phyloP scores from a whole-genome alignment of 805 yeast species.

The Saccharomyces eubayanus region DNA sequence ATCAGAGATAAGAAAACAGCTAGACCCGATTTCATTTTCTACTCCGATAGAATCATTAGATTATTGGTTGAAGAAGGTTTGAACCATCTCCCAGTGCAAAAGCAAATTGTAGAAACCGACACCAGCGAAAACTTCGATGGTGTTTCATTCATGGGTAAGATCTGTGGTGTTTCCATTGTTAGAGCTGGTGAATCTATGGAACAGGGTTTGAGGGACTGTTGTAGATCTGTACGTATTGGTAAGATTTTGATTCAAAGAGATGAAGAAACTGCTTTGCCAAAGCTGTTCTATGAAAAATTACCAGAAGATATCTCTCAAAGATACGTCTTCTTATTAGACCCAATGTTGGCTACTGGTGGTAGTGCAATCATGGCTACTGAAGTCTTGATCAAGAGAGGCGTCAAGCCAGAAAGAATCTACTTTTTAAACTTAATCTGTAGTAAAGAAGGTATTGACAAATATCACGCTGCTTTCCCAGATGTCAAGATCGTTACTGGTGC shows the following conservation, averaged over 20 bases:
- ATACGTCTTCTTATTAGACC: constrained; percentile 86
- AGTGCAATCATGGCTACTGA: constrained; percentile 96
- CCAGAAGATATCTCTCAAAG: constrained; percentile 88
- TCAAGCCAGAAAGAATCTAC: constrained; percentile 74
- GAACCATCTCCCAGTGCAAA: constrained; percentile 84
- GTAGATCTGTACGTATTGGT: constrained; percentile 92
- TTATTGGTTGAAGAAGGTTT: constrained; percentile 91
- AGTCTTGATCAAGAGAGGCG: constrained; percentile 80
- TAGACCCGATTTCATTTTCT: constrained; percentile 90
- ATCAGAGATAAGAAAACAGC: constrained; percentile 75
- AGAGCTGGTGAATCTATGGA: constrained; percentile 99
- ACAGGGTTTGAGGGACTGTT: constrained; percentile 94
- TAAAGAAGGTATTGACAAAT: constrained; percentile 84
- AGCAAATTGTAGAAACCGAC: constrained; percentile 61
- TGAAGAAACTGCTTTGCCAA: constrained; percentile 93
- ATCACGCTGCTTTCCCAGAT: constrained; percentile 70
- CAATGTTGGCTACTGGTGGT: constrained; percentile 98
- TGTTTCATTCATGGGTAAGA: constrained; percentile 76
- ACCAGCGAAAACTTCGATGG: constrained; percentile 69
- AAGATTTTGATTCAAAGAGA: constrained; percentile 95
- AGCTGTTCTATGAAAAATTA: constrained; percentile 83
- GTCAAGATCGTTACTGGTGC: constrained; percentile 91
- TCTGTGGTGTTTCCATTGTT: constrained; percentile 96
- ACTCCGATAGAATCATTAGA: constrained; percentile 90
- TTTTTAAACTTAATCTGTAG: constrained; percentile 88